phyloP scores from a whole-genome alignment of 345 rosid species.

The Euphorbia lathyris region DNA sequence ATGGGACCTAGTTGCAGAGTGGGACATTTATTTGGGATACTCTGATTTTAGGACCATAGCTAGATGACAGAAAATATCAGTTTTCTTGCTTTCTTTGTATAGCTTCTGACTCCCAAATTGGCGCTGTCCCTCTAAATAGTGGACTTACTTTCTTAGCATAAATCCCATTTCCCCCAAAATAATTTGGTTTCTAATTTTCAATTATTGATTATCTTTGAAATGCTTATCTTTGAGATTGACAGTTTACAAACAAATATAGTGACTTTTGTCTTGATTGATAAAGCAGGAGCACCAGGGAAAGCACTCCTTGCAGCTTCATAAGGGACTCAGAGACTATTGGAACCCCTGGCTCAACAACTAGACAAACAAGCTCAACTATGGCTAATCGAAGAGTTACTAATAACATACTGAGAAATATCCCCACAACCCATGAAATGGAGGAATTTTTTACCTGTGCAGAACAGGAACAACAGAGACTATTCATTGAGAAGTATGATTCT shows the following conservation, averaged over 20 bases:
- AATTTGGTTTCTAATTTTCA: background rate
- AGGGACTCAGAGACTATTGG: slow-evolving; percentile 33
- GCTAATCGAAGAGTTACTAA: slow-evolving; percentile 27
- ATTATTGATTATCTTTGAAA: background rate
- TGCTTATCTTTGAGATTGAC: background rate
- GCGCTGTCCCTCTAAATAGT: slow-evolving; percentile 10
- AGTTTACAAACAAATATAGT: background rate
- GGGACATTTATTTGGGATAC: slow-evolving; percentile 21
- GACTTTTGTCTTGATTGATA: background rate
- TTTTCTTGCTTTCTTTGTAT: slow-evolving; percentile 10
- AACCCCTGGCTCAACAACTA: slow-evolving; percentile 55
- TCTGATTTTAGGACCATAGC: slow-evolving; percentile 13
- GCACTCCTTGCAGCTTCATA: slow-evolving; percentile 44
- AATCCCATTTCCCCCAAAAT: background rate
- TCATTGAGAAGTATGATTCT: slow-evolving; percentile 59
- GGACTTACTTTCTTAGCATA: slow-evolving; percentile 6
- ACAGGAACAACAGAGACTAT: slow-evolving; percentile 46
- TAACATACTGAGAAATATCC: slow-evolving; percentile 31
- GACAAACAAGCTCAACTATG: slow-evolving; percentile 23
- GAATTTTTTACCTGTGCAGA: slow-evolving; percentile 67
- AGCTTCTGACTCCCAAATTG: slow-evolving; percentile 11
- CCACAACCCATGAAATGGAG: slow-evolving; percentile 56
- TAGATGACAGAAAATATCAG: slow-evolving; percentile 19
- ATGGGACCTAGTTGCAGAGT: slow-evolving; percentile 25
- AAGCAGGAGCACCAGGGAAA: slow-evolving; percentile 54